These are phyloP conservation scores for Citrus hindsii DNA, from an alignment of 345 rosid species.

Conservation along the genomic window DNA sequence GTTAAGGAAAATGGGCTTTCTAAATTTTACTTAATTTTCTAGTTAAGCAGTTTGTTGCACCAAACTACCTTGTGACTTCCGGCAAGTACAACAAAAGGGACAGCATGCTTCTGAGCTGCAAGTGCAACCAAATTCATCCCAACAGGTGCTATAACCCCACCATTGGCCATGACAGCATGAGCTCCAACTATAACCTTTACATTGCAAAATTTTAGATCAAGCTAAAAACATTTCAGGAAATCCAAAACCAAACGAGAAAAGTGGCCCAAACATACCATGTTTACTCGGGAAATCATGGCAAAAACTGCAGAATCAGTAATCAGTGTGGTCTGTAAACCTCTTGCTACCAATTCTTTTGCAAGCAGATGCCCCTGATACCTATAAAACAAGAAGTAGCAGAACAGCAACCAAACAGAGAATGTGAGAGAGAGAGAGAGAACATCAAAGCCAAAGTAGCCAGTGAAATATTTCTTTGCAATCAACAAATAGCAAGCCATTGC, in stretches of 20 bases:
- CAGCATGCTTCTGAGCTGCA: conserved; percentile 96
- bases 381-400: conserved; percentile 9
- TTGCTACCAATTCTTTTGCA: conserved; percentile 83
- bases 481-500: conserved; percentile 6
- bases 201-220: conserved; percentile 19
- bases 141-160: conserved; percentile 95
- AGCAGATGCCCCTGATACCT: conserved; percentile 97
- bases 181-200: conserved; percentile 95
- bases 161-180: conserved; percentile 98
- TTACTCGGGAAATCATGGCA: conserved; percentile 97
- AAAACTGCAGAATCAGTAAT: conserved; percentile 97
- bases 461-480: conserved; percentile 6
- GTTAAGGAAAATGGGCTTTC: neutral
- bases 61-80: conserved; percentile 90
- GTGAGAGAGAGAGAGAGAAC: neutral
- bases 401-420: neutral
- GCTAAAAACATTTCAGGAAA: conserved; percentile 8
- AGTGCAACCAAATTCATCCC: conserved; percentile 98
- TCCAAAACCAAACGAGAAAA: neutral
- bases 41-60: neutral
- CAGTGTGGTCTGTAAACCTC: conserved; percentile 91
- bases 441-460: neutral
- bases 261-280: conserved; percentile 54
- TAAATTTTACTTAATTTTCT: conserved; percentile 1
- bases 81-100: conserved; percentile 96